These are phyloP conservation scores for Pseudophaeomoniella oleicola DNA, from an alignment of 2,329 filamentous ascomycete species.

Conservation along the genomic window DNA sequence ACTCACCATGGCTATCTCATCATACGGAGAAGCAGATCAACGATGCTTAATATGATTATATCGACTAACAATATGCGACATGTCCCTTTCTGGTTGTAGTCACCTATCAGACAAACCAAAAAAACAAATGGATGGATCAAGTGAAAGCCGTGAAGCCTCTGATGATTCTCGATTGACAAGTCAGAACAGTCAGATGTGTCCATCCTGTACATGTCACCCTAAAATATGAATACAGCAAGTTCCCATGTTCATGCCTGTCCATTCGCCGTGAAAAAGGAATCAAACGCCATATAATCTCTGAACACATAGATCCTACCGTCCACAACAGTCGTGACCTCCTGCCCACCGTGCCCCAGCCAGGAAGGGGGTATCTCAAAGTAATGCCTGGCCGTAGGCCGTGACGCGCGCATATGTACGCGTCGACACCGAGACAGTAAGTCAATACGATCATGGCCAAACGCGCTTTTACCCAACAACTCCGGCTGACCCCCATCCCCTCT, in stretches of 20 bases:
- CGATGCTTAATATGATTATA: too few species aligned
- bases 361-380: neutral
- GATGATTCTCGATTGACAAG: neutral
- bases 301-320: neutral
- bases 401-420: neutral
- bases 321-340: neutral
- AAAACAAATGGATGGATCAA: neutral
- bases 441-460: neutral
- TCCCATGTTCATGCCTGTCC: neutral
- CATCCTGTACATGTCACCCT: neutral
- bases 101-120: too few species aligned
- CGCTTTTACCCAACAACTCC: neutral
- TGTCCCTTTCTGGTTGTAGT: too few species aligned
- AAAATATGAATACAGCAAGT: neutral
- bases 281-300: neutral
- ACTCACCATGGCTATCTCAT: too few species aligned
- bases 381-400: neutral
- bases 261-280: neutral
- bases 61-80: too few species aligned
- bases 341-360: neutral
- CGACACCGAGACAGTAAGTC: neutral
- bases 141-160: neutral
- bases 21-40: too few species aligned
- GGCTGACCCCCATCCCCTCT: too few species aligned
- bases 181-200: neutral